Evolutionary conservation across 352 stramenopile species (phyloP).

Genomic region (Peronospora destructor): DNA sequence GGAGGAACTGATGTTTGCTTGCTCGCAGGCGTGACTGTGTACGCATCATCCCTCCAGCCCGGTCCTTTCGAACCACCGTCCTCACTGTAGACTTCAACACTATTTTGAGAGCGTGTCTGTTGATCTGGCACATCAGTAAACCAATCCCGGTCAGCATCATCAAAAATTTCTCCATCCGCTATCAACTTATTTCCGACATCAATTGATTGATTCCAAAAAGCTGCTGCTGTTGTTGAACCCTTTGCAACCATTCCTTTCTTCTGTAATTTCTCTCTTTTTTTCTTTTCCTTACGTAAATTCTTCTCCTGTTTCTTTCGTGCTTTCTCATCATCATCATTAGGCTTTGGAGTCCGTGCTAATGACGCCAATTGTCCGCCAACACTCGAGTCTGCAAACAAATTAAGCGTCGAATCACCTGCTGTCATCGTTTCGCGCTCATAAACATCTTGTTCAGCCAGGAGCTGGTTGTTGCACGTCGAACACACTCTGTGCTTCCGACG

Average conservation of each 20-base stretch:
- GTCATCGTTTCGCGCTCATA: slow-evolving; percentile 21
- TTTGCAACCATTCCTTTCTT: neutral
- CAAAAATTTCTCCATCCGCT: slow-evolving; percentile 29
- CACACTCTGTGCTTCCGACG: slow-evolving; percentile 66
- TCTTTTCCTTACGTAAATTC: slow-evolving; percentile 11
- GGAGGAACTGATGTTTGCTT: slow-evolving; percentile 9
- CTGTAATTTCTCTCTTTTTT: slow-evolving; percentile 16
- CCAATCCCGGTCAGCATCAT: slow-evolving; percentile 49
- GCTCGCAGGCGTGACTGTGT: slow-evolving; percentile 15
- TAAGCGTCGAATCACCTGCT: slow-evolving; percentile 1
- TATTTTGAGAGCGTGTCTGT: slow-evolving; percentile 4
- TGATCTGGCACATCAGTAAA: slow-evolving; percentile 42
- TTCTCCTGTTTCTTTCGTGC: slow-evolving; percentile 16
- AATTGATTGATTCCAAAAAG: neutral
- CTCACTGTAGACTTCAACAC: slow-evolving; percentile 13
- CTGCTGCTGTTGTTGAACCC: neutral
- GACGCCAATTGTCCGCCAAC: slow-evolving; percentile 7
- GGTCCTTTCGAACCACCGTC: too few relatives aligned
- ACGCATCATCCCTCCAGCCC: slow-evolving; percentile 30
- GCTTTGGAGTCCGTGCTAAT: slow-evolving; percentile 5
- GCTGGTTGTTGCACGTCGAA: slow-evolving; percentile 29
- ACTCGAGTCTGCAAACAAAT: slow-evolving; percentile 14
- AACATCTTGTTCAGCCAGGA: slow-evolving; percentile 19
- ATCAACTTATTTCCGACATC: slow-evolving; percentile 5
- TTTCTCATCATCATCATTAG: slow-evolving; percentile 11